These are phyloP conservation scores for Phytophthora agathidicida DNA, from an alignment of 352 stramenopile species.

Conservation along the genomic window DNA sequence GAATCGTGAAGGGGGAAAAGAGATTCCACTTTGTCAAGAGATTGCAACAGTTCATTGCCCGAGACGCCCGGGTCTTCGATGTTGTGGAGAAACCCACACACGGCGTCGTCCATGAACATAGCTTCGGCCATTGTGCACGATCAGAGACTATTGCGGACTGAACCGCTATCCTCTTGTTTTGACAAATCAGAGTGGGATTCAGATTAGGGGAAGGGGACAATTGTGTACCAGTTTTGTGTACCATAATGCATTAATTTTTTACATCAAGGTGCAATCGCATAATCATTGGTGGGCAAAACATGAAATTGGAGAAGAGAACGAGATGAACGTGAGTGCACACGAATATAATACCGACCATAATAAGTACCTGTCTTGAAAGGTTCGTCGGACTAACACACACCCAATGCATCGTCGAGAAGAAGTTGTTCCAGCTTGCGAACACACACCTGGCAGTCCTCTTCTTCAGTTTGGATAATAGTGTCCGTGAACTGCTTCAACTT, in stretches of 20 bases:
- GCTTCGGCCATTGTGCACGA: slow-evolving; percentile 11
- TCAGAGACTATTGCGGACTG: slow-evolving; percentile 4
- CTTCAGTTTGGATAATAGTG: slow-evolving; percentile 8
- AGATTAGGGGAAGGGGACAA: neutral
- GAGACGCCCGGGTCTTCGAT: slow-evolving; percentile 12
- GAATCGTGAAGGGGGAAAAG: neutral
- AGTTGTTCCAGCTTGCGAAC: slow-evolving; percentile 17
- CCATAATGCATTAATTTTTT: no score
- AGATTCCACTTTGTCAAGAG: slow-evolving; percentile 18
- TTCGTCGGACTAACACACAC: slow-evolving; percentile 23
- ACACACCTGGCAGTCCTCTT: slow-evolving; percentile 26
- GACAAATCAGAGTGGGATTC: no score
- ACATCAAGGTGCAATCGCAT: no score
- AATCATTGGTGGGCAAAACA: neutral
- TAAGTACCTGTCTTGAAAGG: neutral
- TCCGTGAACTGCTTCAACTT: slow-evolving; percentile 27
- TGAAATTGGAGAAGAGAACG: no score
- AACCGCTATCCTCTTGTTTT: no score
- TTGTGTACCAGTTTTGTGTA: no score
- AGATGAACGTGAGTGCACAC: no score
- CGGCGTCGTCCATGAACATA: slow-evolving; percentile 27
- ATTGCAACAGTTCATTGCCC: slow-evolving; percentile 6
- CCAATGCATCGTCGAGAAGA: slow-evolving; percentile 27
- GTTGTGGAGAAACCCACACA: slow-evolving; percentile 16
- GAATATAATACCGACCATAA: neutral